Base-by-base conservation (phyloP, 202 grass and related monocot genomes). In the Saccharum hybrid region DNA sequence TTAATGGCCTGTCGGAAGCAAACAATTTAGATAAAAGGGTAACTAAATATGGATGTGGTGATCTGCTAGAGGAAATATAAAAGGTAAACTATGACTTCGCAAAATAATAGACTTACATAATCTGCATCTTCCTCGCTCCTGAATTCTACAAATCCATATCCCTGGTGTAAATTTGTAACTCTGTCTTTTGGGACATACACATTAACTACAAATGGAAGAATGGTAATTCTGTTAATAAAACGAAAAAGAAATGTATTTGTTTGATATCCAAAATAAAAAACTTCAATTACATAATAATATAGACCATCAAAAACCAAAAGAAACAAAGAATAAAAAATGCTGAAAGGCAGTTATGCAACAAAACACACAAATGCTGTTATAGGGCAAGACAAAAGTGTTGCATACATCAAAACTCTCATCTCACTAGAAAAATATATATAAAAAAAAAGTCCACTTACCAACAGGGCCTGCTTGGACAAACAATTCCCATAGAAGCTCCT, bases 141-240 rank as follows among this genome's bases (percentile, higher is more conserved):
- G 82, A 99, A 99, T 86, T 99, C 96, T 5, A 96, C 88, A 84
- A 99, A 99, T 76, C 96, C 96, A 78, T 99, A 99, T 56, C 96
- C 96, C 85, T 99, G 96, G 81, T 99, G 96, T 70, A 99, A 86
- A 92, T 99, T 99, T 67, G 93, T 99, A 82, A 99, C 96, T 90
- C 96, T 94, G 86, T 98, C 96, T 90, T 98, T 98, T 39, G 96
- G 96, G 68, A 98, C 96, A 74, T 98, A 98, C 43, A 99, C 96
- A 90, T 99, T 99, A 86, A 99, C 96, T 99, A 79, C 41, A 92
- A 81, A 88, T 41, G 30, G 85, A 83, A 80, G 7, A 88, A 77
- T 38, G 22, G 41, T 48, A 77, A 31, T 16, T 79, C 41, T 31
- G 69, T 80, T 21, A 87, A 76, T 68, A 67, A 88, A 56, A 48